Conservation (phyloP, 495 filamentous ascomycete species). For the Ascobolus immersus region DNA sequence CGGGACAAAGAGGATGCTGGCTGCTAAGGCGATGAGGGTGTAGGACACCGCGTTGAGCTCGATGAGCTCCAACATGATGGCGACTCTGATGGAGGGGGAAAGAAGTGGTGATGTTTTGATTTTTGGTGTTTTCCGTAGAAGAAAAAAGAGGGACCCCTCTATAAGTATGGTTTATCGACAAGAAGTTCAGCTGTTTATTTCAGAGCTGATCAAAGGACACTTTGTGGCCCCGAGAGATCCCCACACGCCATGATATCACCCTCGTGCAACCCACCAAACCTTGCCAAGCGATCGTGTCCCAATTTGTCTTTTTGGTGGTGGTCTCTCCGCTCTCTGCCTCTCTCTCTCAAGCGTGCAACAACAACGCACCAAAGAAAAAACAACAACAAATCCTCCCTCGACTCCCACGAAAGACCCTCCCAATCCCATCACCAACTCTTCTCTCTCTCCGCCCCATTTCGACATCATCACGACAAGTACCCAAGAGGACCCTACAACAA, state of each 20-base stretch:
- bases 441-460: constrained; percentile 5
- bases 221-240: not conserved
- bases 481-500: not conserved
- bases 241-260: not conserved
- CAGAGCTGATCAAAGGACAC: not conserved
- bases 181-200: not conserved
- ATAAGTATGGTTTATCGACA: too few species aligned
- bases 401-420: not conserved
- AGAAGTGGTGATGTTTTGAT: not conserved
- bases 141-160: not conserved
- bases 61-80: constrained; percentile 10
- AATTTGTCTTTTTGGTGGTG: too few species aligned
- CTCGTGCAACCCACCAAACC: not conserved
- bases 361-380: too few species aligned
- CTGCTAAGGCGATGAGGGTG: constrained; percentile 30
- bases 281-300: too few species aligned
- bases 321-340: too few species aligned
- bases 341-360: too few species aligned
- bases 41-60: constrained; percentile 14
- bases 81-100: not conserved
- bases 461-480: constrained; percentile 3
- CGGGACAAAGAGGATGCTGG: constrained; percentile 37
- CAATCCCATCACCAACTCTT: constrained; percentile 3
- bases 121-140: not conserved
- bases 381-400: not conserved